phyloP scores from a whole-genome alignment of 1,284 basidiomycete genomes.

The Ganoderma lucidum region DNA sequence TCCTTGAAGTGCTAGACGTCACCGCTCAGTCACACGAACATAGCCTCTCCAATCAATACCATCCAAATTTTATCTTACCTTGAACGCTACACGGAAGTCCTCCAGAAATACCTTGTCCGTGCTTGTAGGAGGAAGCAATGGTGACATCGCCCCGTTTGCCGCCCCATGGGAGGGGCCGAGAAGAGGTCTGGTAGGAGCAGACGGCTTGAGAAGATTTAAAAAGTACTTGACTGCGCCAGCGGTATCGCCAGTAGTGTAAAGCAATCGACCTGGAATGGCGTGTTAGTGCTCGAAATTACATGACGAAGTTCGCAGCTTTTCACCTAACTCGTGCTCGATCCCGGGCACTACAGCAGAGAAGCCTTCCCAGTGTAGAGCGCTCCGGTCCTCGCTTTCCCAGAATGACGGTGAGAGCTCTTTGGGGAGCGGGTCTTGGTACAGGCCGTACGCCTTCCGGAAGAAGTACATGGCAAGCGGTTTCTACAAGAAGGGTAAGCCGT shows the following conservation, averaged over 20 bases:
- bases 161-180: constrained; percentile 15
- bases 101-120: constrained; percentile 75
- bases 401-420: constrained; percentile 79
- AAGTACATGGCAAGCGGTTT: constrained; percentile 86
- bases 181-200: constrained; percentile 29
- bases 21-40: background rate
- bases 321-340: constrained; percentile 82
- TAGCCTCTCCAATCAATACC: background rate
- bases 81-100: constrained; percentile 81
- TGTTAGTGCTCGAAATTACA: background rate
- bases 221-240: constrained; percentile 74
- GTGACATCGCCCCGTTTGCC: constrained; percentile 31
- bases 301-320: constrained; percentile 62
- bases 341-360: constrained; percentile 73
- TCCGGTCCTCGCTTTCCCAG: constrained; percentile 72
- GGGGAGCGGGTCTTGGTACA: constrained; percentile 57
- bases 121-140: constrained; percentile 35
- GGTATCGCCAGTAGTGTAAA: constrained; percentile 82
- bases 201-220: constrained; percentile 62
- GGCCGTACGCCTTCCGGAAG: constrained; percentile 69
- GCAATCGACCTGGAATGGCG: constrained; percentile 62
- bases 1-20: constrained; percentile 66
- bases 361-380: constrained; percentile 47
- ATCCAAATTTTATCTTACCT: constrained; percentile 54
- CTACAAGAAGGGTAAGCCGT: constrained; percentile 45